These are phyloP conservation scores for Populus hybrid DNA, from an alignment of 441 rosid species.

Conservation along the genomic window DNA sequence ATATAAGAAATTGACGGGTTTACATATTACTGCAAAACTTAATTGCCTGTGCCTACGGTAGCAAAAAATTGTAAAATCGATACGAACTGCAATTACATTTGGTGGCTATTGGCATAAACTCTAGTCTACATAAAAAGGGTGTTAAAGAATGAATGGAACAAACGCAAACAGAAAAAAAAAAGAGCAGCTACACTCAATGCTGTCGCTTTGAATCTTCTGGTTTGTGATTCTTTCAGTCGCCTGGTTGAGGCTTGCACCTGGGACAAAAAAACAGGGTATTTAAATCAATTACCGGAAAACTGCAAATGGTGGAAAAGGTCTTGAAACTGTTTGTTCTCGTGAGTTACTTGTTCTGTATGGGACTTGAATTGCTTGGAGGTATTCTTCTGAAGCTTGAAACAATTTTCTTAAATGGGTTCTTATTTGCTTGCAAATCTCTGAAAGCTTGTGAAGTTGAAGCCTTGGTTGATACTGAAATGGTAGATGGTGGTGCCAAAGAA, in stretches of 20 bases:
- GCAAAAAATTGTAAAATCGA: slow-evolving; percentile 17
- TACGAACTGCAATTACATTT: slow-evolving; percentile 22
- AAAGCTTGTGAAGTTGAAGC: slow-evolving; percentile 29
- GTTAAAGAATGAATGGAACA: slow-evolving; percentile 9
- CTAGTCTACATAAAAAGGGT: slow-evolving; percentile 19
- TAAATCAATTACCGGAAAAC: slow-evolving; percentile 23
- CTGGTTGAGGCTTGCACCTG: slow-evolving; percentile 31
- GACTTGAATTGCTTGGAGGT: slow-evolving; percentile 65
- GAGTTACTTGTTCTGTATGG: slow-evolving; percentile 71
- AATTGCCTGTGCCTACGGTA: not conserved
- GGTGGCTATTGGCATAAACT: slow-evolving; percentile 11
- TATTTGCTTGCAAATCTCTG: slow-evolving; percentile 32
- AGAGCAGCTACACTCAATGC: slow-evolving; percentile 10
- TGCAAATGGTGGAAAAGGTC: slow-evolving; percentile 13
- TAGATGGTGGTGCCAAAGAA: slow-evolving; percentile 9
- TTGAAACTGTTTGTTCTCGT: slow-evolving; percentile 18
- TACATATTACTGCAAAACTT: slow-evolving; percentile 17
- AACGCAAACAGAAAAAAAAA: not conserved
- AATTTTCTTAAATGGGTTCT: slow-evolving; percentile 36
- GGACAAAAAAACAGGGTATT: slow-evolving; percentile 22
- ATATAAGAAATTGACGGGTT: not conserved
- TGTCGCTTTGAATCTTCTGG: slow-evolving; percentile 20
- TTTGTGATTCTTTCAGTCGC: slow-evolving; percentile 21
- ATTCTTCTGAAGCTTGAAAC: slow-evolving; percentile 55
- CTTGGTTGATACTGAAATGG: slow-evolving; percentile 18